Evolutionary conservation across 139 green algal genomes (phyloP), one percentile per base, ranked within the genome.

Genomic region (Coccomyxa sp.): DNA sequence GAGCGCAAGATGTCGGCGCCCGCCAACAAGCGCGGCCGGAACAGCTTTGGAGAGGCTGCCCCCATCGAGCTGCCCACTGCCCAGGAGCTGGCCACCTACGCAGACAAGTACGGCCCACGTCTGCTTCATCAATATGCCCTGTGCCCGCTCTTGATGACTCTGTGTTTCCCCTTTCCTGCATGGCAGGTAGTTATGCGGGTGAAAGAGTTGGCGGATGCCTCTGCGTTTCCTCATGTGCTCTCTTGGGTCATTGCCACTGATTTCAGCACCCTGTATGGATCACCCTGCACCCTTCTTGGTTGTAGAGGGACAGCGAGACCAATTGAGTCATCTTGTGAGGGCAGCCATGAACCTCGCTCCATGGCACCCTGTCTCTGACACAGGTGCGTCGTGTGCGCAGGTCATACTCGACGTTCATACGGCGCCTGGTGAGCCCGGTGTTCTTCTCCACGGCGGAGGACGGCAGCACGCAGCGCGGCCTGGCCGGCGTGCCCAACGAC

Each of bases 1-100:
- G 36, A 78, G 34, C 79, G 90, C 6, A 70, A 39, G 29, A 79
- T 93, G 82, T 90, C 87, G 14, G 82, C 86, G 1, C 78, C 78
- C 36, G 50, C 88, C 33, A 70, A 76, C 64, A 55, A 33, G 70
- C 72, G 79, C 7, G 70, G 78, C 39, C 79, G 77, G 55, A 82
- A 86, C 68, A 81, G 72, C 68, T 94, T 94, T 82, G 92, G 93
- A 70, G 79, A 36, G 22, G 77, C 93, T 0, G 71, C 41, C 1
- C 90, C 94, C 9, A 80, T 98, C 9, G 91, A 98, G 85, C 84
- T 97, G 73, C 93, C 93, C 24, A 96, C 90, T 0, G 39, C 70
- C 0, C 69, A 64, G 7, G 89, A 93, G 80, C 64, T 90, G 9
- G 55, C 85, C 10, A 76, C 75, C 70, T 82, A 39, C 1, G 35